Percentiles rank a stretch among this genome's conserved stretches.
phyloP scores from a whole-genome alignment of 768 basidiomycete species.

The Guyanaporus albipodus region DNA sequence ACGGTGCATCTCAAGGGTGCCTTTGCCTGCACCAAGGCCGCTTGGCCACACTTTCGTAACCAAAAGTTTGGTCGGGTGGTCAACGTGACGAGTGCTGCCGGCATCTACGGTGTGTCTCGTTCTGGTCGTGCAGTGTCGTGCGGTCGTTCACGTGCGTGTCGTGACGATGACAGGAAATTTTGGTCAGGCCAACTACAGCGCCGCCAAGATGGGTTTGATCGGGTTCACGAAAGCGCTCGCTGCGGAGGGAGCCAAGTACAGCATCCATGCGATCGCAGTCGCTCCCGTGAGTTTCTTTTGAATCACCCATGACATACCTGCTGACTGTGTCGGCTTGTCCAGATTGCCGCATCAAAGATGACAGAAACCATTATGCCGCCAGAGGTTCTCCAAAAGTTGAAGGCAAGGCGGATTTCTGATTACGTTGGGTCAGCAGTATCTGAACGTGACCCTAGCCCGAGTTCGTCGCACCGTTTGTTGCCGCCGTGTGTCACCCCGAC shows the following conservation, averaged over 20 bases:
- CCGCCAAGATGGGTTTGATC: slow-evolving; percentile 95
- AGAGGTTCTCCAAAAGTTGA: slow-evolving; percentile 86
- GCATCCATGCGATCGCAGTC: slow-evolving; percentile 81
- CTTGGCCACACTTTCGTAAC: slow-evolving; percentile 92
- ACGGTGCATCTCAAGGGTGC: slow-evolving; percentile 94
- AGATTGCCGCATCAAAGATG: slow-evolving; percentile 95
- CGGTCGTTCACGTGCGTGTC: background rate
- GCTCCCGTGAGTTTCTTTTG: slow-evolving; percentile 63
- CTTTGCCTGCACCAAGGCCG: slow-evolving; percentile 89
- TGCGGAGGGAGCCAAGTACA: slow-evolving; percentile 87
- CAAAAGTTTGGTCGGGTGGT: slow-evolving; percentile 93
- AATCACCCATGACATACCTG: background rate
- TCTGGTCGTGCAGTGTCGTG: background rate
- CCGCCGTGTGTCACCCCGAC: slow-evolving; percentile 81
- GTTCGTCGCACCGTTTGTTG: slow-evolving; percentile 90
- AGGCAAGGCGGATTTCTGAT: slow-evolving; percentile 37
- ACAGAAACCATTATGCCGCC: slow-evolving; percentile 93
- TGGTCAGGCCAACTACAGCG: slow-evolving; percentile 96
- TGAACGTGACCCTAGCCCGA: slow-evolving; percentile 50
- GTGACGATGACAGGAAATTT: slow-evolving; percentile 64
- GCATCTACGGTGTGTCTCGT: slow-evolving; percentile 68
- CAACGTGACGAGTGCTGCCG: slow-evolving; percentile 94
- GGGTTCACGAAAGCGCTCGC: slow-evolving; percentile 92
- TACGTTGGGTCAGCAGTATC: background rate
- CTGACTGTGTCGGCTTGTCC: background rate